Evolutionary conservation across 2,329 filamentous ascomycete species (phyloP).

Genomic region (Diplodia scrobiculata): DNA sequence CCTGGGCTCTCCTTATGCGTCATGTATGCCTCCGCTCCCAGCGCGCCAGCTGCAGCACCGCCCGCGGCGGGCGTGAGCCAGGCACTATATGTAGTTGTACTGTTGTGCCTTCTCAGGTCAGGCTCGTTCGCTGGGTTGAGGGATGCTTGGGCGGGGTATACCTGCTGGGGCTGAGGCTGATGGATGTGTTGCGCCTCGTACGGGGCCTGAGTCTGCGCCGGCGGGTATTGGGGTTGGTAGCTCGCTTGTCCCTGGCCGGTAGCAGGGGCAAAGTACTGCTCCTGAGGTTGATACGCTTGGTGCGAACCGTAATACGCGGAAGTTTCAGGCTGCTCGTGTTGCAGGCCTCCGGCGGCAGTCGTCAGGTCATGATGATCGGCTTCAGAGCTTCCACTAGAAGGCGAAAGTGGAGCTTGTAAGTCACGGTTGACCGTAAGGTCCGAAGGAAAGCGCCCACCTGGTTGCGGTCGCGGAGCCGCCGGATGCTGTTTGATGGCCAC

Average conservation of each 20-base stretch:
- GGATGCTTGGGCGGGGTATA: conserved; percentile 26
- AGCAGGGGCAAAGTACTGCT: conserved; percentile 28
- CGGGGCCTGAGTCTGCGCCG: conserved; percentile 28
- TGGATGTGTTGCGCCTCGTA: conserved; percentile 30
- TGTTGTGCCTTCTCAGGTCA: conserved; percentile 41
- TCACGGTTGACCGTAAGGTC: conserved; percentile 86
- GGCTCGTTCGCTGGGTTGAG: conserved; percentile 26
- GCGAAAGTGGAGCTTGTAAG: conserved; percentile 76
- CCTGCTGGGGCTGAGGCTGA: conserved; percentile 24
- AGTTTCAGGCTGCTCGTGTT: conserved; percentile 39
- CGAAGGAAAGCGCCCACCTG: conserved; percentile 96
- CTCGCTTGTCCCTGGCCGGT: conserved; percentile 29
- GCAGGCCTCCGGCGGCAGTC: conserved; percentile 60
- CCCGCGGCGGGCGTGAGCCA: conserved; percentile 59
- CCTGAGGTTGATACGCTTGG: conserved; percentile 5
- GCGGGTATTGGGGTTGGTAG: conserved; percentile 30
- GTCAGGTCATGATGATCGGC: conserved; percentile 62
- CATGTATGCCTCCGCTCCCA: conserved; percentile 43
- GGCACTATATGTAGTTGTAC: conserved; percentile 52
- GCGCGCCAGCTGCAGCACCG: conserved; percentile 47
- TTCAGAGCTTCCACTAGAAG: conserved; percentile 77
- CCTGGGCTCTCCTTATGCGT: conserved; percentile 34
- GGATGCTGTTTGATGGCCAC: conserved; percentile 42
- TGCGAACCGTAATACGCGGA: conserved; percentile 26
- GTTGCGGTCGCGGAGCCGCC: conserved; percentile 69